Conservation (phyloP, 352 stramenopile species). For the Phytophthora capsici region DNA sequence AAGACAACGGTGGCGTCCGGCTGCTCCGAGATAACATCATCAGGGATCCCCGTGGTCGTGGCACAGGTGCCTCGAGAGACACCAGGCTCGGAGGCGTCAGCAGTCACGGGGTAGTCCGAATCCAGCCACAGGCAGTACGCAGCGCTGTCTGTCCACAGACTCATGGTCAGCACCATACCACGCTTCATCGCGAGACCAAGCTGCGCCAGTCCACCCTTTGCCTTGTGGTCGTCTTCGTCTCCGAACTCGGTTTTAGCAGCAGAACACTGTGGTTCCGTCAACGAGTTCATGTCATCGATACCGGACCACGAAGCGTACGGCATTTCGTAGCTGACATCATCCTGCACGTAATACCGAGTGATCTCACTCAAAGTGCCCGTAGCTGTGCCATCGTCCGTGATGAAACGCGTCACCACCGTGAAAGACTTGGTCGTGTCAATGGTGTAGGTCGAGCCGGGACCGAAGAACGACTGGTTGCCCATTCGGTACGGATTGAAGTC, state of each 20-base stretch:
- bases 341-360: slow-evolving; percentile 28
- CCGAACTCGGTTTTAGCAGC: slow-evolving; percentile 30
- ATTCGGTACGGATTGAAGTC: slow-evolving; percentile 41
- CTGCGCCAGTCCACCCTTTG: slow-evolving; percentile 35
- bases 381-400: slow-evolving; percentile 31
- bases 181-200: slow-evolving; percentile 53
- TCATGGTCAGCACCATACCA: slow-evolving; percentile 72
- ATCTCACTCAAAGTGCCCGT: slow-evolving; percentile 25
- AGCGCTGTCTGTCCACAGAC: slow-evolving; percentile 64
- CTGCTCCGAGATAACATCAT: slow-evolving; percentile 45
- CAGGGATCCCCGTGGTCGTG: slow-evolving; percentile 43
- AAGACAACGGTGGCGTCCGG: slow-evolving; percentile 59
- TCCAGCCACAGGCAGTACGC: slow-evolving; percentile 71
- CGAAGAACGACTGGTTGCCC: slow-evolving; percentile 39
- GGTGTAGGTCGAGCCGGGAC: slow-evolving; percentile 16
- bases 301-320: slow-evolving; percentile 17
- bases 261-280: slow-evolving; percentile 30
- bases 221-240: slow-evolving; percentile 60
- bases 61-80: slow-evolving; percentile 58
- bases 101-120: slow-evolving; percentile 49
- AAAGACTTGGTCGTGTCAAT: slow-evolving; percentile 34
- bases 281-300: slow-evolving; percentile 26
- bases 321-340: slow-evolving; percentile 21
- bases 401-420: slow-evolving; percentile 36
- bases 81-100: slow-evolving; percentile 42